phyloP scores from a whole-genome alignment of 306 rosid genomes.

The Cucurbita pepo region DNA sequence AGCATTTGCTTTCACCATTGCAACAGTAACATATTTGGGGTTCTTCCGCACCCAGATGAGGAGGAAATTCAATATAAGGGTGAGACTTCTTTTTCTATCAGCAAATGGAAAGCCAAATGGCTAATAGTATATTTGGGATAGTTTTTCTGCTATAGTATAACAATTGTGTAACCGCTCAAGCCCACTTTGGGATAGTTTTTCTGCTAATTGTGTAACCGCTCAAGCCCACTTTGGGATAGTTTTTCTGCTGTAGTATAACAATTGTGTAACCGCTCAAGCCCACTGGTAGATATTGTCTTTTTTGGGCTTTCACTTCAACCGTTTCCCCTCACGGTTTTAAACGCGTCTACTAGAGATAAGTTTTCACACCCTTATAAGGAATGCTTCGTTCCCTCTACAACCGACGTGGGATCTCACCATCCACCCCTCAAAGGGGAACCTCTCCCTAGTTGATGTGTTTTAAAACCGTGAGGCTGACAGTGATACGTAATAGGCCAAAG shows the following conservation, averaged over 20 bases:
- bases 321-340: no score
- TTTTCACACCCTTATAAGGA: no score
- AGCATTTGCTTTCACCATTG: constrained; percentile 45
- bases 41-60: constrained; percentile 68
- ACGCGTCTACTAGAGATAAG: no score
- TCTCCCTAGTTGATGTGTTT: no score
- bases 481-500: no score
- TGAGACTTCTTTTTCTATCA: constrained; percentile 11
- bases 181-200: neutral
- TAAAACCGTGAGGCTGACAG: no score
- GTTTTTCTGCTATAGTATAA: neutral
- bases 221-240: neutral
- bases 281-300: no score
- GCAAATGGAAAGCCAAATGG: neutral
- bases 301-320: no score
- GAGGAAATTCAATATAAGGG: constrained; percentile 92
- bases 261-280: neutral
- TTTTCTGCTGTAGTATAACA: neutral
- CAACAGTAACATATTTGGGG: constrained; percentile 58
- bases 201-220: neutral
- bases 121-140: neutral
- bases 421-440: no score
- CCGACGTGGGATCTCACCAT: no score
- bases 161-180: neutral
- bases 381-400: no score